Conservation (phyloP, 164 flowering plant genomes). For the Macadamia tetraphylla region DNA sequence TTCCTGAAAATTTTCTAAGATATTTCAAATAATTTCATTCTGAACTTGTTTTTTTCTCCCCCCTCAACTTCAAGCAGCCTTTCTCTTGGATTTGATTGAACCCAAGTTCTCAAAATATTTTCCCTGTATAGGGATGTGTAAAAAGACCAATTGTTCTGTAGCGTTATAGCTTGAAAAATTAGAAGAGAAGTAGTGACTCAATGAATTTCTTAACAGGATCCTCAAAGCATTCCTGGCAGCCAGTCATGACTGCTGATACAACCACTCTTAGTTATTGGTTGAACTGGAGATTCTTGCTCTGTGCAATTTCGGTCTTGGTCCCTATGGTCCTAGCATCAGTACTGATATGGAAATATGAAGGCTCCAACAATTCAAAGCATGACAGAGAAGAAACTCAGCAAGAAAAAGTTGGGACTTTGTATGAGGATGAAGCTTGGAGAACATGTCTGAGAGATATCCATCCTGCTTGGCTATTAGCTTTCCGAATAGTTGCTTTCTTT, state of each 20-base stretch:
- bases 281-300: conserved; percentile 73
- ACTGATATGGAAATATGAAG: conserved; percentile 62
- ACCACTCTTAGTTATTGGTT: conserved; percentile 65
- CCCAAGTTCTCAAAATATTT: neutral
- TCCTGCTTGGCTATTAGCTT: conserved; percentile 82
- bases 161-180: neutral
- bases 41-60: too few relatives aligned
- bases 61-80: too few relatives aligned
- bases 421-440: conserved; percentile 79
- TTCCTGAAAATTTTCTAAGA: too few relatives aligned
- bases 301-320: conserved; percentile 51
- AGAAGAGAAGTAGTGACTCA: conserved; percentile 8
- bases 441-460: conserved; percentile 74
- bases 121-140: neutral
- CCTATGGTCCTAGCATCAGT: conserved; percentile 35
- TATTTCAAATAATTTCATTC: too few relatives aligned
- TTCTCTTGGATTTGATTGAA: neutral
- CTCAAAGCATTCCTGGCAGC: conserved; percentile 55
- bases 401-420: conserved; percentile 36
- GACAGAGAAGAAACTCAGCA: conserved; percentile 19
- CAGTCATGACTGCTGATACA: conserved; percentile 53
- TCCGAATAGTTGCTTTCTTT: conserved; percentile 56
- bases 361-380: conserved; percentile 14
- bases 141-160: neutral
- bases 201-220: conserved; percentile 63